Percentiles rank a stretch among this genome's conserved stretches.
Conservation (phyloP, 2,329 filamentous ascomycete species). For the Coleophoma cylindrospora region DNA sequence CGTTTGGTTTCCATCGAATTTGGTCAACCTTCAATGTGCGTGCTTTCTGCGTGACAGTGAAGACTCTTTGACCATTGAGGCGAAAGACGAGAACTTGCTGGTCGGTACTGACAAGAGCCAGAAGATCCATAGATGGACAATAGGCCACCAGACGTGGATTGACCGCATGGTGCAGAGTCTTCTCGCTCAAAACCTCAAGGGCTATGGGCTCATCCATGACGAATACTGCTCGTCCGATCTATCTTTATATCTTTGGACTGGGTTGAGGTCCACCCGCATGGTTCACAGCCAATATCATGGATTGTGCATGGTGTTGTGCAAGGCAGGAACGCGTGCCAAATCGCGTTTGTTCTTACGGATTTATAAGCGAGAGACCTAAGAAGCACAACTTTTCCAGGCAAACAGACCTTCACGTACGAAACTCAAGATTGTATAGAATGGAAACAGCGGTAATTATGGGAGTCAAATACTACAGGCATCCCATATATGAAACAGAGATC, state of each 20-base stretch:
- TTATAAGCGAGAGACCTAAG: not conserved
- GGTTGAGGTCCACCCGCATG: too few relatives aligned
- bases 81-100: slow-evolving; percentile 72
- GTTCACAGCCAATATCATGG: too few relatives aligned
- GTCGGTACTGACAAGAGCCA: slow-evolving; percentile 65
- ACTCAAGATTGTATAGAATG: too few relatives aligned
- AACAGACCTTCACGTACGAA: too few relatives aligned
- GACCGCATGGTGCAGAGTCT: slow-evolving; percentile 49
- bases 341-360: not conserved
- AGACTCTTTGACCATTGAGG: slow-evolving; percentile 68
- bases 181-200: slow-evolving; percentile 46
- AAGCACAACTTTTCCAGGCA: too few relatives aligned
- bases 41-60: slow-evolving; percentile 37
- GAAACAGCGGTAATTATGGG: too few relatives aligned
- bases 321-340: not conserved
- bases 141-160: slow-evolving; percentile 59
- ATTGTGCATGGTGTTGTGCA: not conserved
- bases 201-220: slow-evolving; percentile 11
- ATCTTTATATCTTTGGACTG: too few relatives aligned
- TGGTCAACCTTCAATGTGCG: slow-evolving; percentile 30
- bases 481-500: too few relatives aligned
- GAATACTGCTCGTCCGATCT: not conserved
- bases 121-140: slow-evolving; percentile 81
- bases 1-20: slow-evolving; percentile 29
- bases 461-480: too few relatives aligned